These are phyloP conservation scores for Pythium plurisporium DNA, from an alignment of 352 stramenopile species.

Conservation along the genomic window DNA sequence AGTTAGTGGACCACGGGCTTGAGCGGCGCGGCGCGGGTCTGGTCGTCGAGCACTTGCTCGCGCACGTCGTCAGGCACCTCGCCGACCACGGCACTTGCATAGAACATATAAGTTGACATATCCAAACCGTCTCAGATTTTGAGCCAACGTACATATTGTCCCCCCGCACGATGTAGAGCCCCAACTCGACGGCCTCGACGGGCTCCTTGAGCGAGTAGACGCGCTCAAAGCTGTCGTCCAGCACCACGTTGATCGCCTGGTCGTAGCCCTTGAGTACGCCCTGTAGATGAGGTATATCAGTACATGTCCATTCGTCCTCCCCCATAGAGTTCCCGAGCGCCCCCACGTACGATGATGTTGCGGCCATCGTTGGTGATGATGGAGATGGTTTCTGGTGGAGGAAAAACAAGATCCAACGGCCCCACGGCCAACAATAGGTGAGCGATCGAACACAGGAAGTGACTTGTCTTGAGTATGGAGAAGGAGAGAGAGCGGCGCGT, in stretches of 20 bases:
- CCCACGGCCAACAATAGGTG: too few relatives aligned
- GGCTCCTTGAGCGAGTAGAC: constrained; percentile 89
- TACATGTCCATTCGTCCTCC: too few relatives aligned
- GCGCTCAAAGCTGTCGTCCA: constrained; percentile 92
- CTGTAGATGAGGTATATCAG: constrained; percentile 23
- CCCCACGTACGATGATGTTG: constrained; percentile 91
- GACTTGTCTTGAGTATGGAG: background rate
- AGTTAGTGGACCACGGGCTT: constrained; percentile 90
- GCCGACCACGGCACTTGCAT: constrained; percentile 72
- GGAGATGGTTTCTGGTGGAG: constrained; percentile 82
- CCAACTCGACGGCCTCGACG: constrained; percentile 87
- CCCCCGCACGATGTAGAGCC: constrained; percentile 92
- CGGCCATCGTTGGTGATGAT: constrained; percentile 93
- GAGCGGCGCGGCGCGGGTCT: constrained; percentile 81
- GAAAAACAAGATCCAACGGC: too few relatives aligned
- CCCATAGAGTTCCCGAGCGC: too few relatives aligned
- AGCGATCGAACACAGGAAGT: background rate
- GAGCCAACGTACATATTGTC: constrained; percentile 83
- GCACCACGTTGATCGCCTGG: constrained; percentile 91
- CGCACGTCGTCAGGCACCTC: constrained; percentile 85
- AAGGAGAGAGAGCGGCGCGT: constrained; percentile 27
- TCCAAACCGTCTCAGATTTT: background rate
- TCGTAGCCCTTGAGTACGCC: constrained; percentile 90
- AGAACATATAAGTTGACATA: background rate
- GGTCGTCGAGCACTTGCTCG: constrained; percentile 86